Percentiles rank a stretch among this genome's conserved stretches.
phyloP scores from a whole-genome alignment of 371 early-diverging fungal genomes.

The Apophysomyces ossiformis region DNA sequence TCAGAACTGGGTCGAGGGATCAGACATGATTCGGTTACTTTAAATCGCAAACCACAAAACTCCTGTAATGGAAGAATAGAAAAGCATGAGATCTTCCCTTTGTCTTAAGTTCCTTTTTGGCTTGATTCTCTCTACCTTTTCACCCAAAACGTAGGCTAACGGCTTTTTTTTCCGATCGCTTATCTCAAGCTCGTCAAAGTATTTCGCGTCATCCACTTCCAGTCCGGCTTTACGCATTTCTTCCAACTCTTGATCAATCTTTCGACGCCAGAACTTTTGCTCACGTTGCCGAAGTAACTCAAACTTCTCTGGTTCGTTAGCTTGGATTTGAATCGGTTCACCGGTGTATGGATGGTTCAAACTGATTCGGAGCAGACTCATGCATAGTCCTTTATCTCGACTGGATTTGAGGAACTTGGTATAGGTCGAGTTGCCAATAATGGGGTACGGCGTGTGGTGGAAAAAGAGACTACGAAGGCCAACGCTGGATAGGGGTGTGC shows the following conservation, averaged over 20 bases:
- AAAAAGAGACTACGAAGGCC: conserved; percentile 48
- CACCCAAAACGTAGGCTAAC: conserved; percentile 64
- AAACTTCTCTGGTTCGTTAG: conserved; percentile 52
- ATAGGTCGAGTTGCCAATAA: conserved; percentile 66
- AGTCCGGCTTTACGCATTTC: conserved; percentile 52
- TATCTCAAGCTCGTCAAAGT: conserved; percentile 16
- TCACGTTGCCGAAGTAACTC: conserved; percentile 63
- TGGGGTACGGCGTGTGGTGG: conserved; percentile 52
- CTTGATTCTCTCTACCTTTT: conserved; percentile 35
- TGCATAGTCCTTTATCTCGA: conserved; percentile 67
- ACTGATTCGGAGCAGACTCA: conserved; percentile 49
- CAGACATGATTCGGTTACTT: conserved; percentile 65
- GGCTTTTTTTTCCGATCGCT: conserved; percentile 45
- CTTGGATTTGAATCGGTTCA: conserved; percentile 20
- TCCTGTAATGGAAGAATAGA: conserved; percentile 28
- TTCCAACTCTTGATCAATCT: conserved; percentile 48
- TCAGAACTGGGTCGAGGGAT: conserved; percentile 77
- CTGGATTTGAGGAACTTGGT: conserved; percentile 61
- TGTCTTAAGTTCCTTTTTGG: no score
- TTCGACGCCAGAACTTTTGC: conserved; percentile 55
- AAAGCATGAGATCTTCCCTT: neutral
- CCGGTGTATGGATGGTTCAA: conserved; percentile 48
- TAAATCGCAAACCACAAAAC: conserved; percentile 62
- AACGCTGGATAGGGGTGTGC: conserved; percentile 39
- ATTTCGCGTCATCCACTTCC: conserved; percentile 13